Base-by-base conservation (phyloP, 345 rosid genomes). In the Brassica carinata region DNA sequence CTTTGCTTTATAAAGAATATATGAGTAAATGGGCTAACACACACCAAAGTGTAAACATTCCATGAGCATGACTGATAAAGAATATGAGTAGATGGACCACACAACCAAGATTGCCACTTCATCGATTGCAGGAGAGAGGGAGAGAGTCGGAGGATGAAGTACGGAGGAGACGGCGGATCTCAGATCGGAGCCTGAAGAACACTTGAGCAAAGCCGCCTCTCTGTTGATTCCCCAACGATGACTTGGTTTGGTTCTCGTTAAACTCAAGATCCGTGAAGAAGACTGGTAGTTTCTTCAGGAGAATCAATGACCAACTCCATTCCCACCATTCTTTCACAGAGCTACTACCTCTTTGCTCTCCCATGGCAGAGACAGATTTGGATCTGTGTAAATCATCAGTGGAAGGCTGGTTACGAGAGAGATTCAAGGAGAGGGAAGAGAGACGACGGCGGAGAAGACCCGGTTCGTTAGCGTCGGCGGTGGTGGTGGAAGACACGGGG, bases 291-390 rank as follows among this genome's bases (percentile, higher is more conserved):
- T 88, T 94, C 81, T 83, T 84, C 23, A 92, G 85, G 10, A 94
- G 84, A 80, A 94, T 74, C 96, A 90, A 85, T 11, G 92, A 82
- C 86, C 92, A 88, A 53, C 94, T 85, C 94, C 89, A 88, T 57
- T 89, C 89, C 96, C 97, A 92, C 93, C 98, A 94, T 76, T 87
- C 89, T 77, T 87, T 83, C 7, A 89, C 27, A 55, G 96, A 90
- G 74, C 79, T 81, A 10, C 71, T 81, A 10, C 71, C 55, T 0
- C 88, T 90, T 34, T 83, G 67, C 15, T 85, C 87, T 53, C 86
- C 90, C 87, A 85, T 79, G 71, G 89, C 75, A 6, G 92, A 81
- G 34, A 87, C 82, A 0, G 96, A 92, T 67, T 86, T 90, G 40
- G 96, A 88, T 83, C 90, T 81, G 3, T 73, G 85, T 19, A 87